Base-by-base conservation (phyloP, 2,329 filamentous ascomycete species). In the Sporothrix euskadiensis region DNA sequence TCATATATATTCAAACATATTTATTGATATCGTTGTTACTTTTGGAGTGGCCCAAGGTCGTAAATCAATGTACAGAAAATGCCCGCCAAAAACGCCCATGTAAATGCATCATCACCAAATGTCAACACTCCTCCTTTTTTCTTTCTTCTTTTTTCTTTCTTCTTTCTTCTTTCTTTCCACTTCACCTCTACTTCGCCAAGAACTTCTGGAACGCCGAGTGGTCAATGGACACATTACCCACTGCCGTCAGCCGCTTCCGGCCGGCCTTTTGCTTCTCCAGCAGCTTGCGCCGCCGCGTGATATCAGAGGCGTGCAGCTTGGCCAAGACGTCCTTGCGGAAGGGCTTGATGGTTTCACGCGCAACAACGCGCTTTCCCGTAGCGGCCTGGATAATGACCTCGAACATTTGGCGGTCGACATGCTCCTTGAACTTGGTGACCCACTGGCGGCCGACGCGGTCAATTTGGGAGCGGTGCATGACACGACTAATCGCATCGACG, bases 261-360 rank as follows among this genome's bases (percentile, higher is more conserved):
- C 96, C 96, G 77, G 94, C 94, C 84, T 99, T 99, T 82, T 99
- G 96, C 85, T 95, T 97, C 83, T 98, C 95, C 12, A 99, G 83
- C 76, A 99, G 82, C 82, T 99, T 99, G 79, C 90, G 88, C 52
- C 94, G 88, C 74, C 96, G 85, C 3, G 90, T 89, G 19, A 97
- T 88, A 83, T 99, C 96, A 75, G 92, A 92, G 0, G 96, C 96
- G 80, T 99, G 97, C 73, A 99, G 84, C 83, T 98, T 98, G 8
- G 92, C 91, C 73, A 97, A 83, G 2, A 99, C 96, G 78, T 99
- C 96, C 82, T 99, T 99, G 65, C 96, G 87, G 82, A 97, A 99
- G 0, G 96, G 94, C 84, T 98, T 98, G 80, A 99, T 91, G 0
- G 94, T 98, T 81, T 98, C 96, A 79, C 96, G 87, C 0, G 96